These are phyloP conservation scores for Eucalyptus tenuipes DNA, from an alignment of 345 rosid species.

Conservation along the genomic window DNA sequence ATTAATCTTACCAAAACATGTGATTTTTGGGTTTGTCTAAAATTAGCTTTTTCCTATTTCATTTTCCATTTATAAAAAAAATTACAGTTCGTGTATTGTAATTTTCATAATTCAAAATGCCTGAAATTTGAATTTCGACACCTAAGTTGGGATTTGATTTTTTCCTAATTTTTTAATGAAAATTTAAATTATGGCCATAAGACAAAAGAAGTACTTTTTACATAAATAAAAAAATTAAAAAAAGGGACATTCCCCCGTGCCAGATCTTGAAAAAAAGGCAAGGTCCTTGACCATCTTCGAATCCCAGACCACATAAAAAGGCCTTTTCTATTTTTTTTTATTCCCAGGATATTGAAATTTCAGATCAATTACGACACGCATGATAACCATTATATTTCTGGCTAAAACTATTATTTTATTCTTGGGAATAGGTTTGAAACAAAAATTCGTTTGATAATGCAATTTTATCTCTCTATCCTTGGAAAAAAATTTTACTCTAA, in stretches of 20 bases:
- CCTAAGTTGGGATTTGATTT: not conserved
- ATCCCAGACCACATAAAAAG: not conserved
- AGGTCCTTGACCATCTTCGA: not conserved
- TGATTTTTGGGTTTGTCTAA: not conserved
- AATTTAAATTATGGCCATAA: not conserved
- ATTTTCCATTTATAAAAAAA: not conserved
- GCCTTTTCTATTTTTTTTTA: not conserved
- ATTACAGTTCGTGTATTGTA: not conserved
- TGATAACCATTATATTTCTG: too few species aligned
- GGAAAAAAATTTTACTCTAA: fast-evolving
- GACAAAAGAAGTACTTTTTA: not conserved
- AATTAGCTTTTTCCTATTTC: not conserved
- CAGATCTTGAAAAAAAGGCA: not conserved
- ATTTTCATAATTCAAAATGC: not conserved
- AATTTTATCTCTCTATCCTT: too few species aligned
- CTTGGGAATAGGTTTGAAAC: fast-evolving
- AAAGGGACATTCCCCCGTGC: too few species aligned
- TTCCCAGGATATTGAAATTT: not conserved
- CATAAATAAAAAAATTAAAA: not conserved
- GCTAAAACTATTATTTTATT: fast-evolving
- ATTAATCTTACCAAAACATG: not conserved
- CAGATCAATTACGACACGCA: fast-evolving
- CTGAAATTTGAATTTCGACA: not conserved
- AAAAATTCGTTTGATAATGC: too few species aligned
- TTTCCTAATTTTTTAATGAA: too few species aligned